Conservation (phyloP, 1,284 basidiomycete genomes). For the Ceratobasidium theobromae region DNA sequence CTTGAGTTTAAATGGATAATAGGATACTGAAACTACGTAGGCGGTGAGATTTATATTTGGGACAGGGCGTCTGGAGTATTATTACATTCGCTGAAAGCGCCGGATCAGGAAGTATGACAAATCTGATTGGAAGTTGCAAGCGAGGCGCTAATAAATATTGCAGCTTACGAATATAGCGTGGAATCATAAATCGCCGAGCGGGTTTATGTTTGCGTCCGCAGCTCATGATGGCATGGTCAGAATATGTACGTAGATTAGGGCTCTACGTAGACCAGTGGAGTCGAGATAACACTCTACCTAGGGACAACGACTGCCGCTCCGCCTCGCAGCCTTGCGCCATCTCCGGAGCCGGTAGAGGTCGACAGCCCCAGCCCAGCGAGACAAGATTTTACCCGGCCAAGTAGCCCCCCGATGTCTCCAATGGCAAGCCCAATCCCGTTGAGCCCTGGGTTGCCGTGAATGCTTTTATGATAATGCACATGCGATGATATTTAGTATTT, state of each 20-base stretch:
- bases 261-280: background rate
- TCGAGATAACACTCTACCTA: background rate
- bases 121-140: background rate
- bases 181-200: constrained; percentile 28
- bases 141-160: background rate
- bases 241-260: constrained; percentile 11
- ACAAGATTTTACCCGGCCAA: background rate
- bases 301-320: constrained; percentile 25
- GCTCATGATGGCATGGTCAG: constrained; percentile 22
- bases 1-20: background rate
- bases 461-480: too few species aligned
- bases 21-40: background rate
- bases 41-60: constrained; percentile 31
- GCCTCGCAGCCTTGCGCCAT: constrained; percentile 7
- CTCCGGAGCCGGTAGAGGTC: constrained; percentile 6
- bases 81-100: constrained; percentile 25
- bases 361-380: background rate
- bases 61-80: constrained; percentile 18
- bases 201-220: constrained; percentile 29
- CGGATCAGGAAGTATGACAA: constrained; percentile 11
- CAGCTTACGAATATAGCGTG: constrained; percentile 28
- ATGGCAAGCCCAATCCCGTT: background rate
- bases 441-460: too few species aligned
- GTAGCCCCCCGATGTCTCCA: background rate
- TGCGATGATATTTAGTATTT: too few species aligned